Conservation (phyloP, 768 basidiomycete genomes). For the Rossbeevera mucosa region DNA sequence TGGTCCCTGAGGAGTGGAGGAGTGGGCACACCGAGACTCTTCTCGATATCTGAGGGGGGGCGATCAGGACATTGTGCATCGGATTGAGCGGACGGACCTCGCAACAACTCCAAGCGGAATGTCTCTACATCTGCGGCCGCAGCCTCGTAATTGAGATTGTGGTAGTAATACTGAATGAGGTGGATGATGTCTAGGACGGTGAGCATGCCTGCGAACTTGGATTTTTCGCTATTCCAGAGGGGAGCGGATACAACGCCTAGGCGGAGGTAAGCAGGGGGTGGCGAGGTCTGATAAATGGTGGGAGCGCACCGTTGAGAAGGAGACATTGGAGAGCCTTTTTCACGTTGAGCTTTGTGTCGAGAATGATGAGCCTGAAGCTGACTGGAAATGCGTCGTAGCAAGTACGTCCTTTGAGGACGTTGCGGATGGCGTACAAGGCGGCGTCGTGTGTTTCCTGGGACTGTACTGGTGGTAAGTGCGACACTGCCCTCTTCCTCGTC, state of each 20-base stretch:
- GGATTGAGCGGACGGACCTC: constrained; percentile 54
- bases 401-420: constrained; percentile 78
- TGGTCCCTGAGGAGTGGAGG: constrained; percentile 89
- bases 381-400: constrained; percentile 98
- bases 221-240: constrained; percentile 93
- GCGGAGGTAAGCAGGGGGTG: not conserved
- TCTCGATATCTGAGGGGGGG: constrained; percentile 76
- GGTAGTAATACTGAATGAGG: constrained; percentile 97
- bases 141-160: constrained; percentile 72
- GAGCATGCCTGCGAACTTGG: constrained; percentile 95
- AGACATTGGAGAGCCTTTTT: constrained; percentile 91
- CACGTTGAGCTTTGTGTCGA: constrained; percentile 93
- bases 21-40: constrained; percentile 82
- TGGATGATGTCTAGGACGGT: constrained; percentile 99
- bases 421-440: constrained; percentile 66
- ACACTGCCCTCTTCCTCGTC: constrained; percentile 50
- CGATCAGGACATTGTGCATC: constrained; percentile 5
- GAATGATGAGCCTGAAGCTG: constrained; percentile 91
- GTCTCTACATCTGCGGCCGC: constrained; percentile 90
- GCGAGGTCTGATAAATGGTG: not conserved
- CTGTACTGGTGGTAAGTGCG: constrained; percentile 52
- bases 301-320: constrained; percentile 63
- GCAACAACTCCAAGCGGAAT: constrained; percentile 80
- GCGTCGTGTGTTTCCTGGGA: constrained; percentile 62
- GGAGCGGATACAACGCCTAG: constrained; percentile 96